Percentiles rank a stretch among this genome's conserved stretches.
Evolutionary conservation across 179 eudicot genomes (phyloP).

Genomic region (Silene noctiflora): DNA sequence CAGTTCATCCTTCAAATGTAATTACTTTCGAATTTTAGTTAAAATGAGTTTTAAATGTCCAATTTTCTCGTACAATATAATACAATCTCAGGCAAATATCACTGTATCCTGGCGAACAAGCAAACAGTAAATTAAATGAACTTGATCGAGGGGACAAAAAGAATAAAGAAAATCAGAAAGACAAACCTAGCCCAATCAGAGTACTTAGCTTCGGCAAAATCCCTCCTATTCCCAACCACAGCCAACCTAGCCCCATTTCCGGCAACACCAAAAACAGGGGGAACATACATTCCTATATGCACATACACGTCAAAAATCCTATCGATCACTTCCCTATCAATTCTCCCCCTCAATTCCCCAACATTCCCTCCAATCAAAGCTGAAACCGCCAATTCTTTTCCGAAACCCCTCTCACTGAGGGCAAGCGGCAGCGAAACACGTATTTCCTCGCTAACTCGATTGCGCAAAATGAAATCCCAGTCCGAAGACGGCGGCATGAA

Average conservation of each 20-base stretch:
- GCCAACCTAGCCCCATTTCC: conserved; percentile 71
- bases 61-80: background rate
- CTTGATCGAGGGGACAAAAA: no score
- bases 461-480: conserved; percentile 40
- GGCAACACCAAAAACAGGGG: conserved; percentile 54
- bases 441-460: conserved; percentile 46
- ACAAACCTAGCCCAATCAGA: conserved; percentile 91
- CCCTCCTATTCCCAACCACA: conserved; percentile 66
- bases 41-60: background rate
- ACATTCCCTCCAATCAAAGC: conserved; percentile 62
- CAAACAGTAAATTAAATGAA: background rate
- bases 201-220: conserved; percentile 77
- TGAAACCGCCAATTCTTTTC: conserved; percentile 67
- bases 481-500: conserved; percentile 11
- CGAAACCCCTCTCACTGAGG: conserved; percentile 36
- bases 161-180: background rate
- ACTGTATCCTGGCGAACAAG: background rate
- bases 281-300: conserved; percentile 70
- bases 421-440: conserved; percentile 42
- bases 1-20: no score
- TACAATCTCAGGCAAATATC: background rate
- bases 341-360: conserved; percentile 31
- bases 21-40: no score
- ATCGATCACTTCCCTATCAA: conserved; percentile 38
- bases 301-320: conserved; percentile 64